Conservation (phyloP, 371 early-diverging fungal genomes). For the Rhizopus sp. region DNA sequence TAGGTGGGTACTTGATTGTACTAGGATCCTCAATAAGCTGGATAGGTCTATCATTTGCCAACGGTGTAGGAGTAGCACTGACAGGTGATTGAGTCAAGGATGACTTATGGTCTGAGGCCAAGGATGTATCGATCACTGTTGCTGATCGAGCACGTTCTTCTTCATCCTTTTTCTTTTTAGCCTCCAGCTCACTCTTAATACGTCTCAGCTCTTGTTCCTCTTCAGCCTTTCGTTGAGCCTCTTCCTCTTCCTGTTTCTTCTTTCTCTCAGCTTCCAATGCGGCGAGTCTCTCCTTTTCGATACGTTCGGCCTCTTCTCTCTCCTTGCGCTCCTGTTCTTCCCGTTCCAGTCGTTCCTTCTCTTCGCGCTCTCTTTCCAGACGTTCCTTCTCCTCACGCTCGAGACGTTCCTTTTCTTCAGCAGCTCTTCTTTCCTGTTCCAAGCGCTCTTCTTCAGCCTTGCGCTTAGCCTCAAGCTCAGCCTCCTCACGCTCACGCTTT, state of each 20-base stretch:
- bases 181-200: constrained; percentile 30
- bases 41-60: constrained; percentile 8
- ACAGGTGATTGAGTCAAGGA: constrained; percentile 10
- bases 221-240: constrained; percentile 15
- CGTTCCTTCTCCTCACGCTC: too few species aligned
- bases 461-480: constrained; percentile 37
- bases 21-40: constrained; percentile 35
- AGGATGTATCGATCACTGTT: background rate
- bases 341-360: constrained; percentile 29
- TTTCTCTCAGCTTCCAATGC: constrained; percentile 5
- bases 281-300: constrained; percentile 24
- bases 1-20: constrained; percentile 41
- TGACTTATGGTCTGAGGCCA: background rate
- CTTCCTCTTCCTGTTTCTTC: constrained; percentile 23
- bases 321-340: constrained; percentile 23
- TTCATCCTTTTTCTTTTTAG: constrained; percentile 40
- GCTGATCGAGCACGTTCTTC: constrained; percentile 29
- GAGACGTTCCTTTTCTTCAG: constrained; percentile 12
- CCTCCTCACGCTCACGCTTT: constrained; percentile 50
- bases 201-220: constrained; percentile 24
- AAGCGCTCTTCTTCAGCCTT: constrained; percentile 32
- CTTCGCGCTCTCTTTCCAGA: constrained; percentile 29
- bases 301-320: constrained; percentile 21
- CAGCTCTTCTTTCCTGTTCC: constrained; percentile 16
- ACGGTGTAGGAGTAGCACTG: constrained; percentile 21